A percentile compares a stretch with the other conserved stretches of the same genome.
Conservation (phyloP, 345 rosid genomes). For the Garcia nutans region DNA sequence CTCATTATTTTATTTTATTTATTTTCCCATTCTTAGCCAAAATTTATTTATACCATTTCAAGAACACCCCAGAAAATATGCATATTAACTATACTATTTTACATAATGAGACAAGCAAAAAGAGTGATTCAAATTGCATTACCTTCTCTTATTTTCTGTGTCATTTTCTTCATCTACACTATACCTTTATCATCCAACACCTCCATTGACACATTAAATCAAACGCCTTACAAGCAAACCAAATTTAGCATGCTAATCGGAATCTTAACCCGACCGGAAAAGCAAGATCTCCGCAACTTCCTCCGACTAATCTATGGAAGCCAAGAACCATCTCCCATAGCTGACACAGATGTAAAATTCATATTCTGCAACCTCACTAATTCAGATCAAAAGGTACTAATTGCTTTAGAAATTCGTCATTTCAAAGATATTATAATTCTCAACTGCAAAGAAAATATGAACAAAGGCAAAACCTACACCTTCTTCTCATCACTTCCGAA, state of each 20-base stretch:
- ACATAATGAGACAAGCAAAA: slow-evolving; percentile 14
- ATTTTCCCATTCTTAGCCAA: too few species aligned
- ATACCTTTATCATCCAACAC: slow-evolving; percentile 7
- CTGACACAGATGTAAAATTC: slow-evolving; percentile 36
- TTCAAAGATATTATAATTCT: slow-evolving; percentile 42
- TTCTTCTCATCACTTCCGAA: slow-evolving; percentile 42
- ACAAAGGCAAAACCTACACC: slow-evolving; percentile 41
- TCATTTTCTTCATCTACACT: slow-evolving; percentile 20
- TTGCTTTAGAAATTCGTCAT: slow-evolving; percentile 34
- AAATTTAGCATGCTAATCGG: slow-evolving; percentile 40
- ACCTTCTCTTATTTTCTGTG: slow-evolving; percentile 8
- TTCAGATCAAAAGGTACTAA: slow-evolving; percentile 20
- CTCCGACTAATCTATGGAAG: slow-evolving; percentile 39
- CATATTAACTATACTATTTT: background rate
- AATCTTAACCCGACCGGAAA: slow-evolving; percentile 33
- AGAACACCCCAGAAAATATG: too few species aligned
- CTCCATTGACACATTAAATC: background rate
- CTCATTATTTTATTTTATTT: too few species aligned
- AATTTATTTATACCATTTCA: too few species aligned
- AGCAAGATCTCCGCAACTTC: slow-evolving; percentile 37
- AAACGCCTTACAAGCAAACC: background rate
- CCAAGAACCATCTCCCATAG: slow-evolving; percentile 28
- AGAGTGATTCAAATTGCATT: slow-evolving; percentile 15
- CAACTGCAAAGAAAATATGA: slow-evolving; percentile 48
- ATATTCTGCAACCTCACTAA: slow-evolving; percentile 39